A percentile compares a stretch with the other conserved stretches of the same genome.
These are phyloP conservation scores for Fusarium mundagurra DNA, from an alignment of 2,329 filamentous ascomycete species.

Conservation along the genomic window DNA sequence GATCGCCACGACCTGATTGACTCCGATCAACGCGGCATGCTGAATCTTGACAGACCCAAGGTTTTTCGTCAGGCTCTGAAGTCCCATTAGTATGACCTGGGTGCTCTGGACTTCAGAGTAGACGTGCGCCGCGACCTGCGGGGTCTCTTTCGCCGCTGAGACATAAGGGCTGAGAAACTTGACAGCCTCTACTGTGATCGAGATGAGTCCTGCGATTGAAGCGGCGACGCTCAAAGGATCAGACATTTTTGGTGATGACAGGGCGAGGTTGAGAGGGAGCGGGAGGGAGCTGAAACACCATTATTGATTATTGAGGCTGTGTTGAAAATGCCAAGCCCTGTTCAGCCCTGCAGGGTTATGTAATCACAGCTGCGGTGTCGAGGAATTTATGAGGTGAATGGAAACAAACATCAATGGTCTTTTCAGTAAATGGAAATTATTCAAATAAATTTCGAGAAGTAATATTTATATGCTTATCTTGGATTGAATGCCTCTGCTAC, in stretches of 20 bases:
- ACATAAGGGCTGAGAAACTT: slow-evolving; percentile 17
- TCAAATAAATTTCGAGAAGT: no score
- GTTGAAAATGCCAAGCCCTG: neutral
- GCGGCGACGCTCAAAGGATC: slow-evolving; percentile 21
- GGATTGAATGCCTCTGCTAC: no score
- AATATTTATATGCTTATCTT: no score
- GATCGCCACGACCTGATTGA: neutral
- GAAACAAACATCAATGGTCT: no score
- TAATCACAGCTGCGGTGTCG: no score
- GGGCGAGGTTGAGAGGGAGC: accelerated
- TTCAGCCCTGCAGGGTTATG: neutral
- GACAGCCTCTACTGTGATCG: neutral
- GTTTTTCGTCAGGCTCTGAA: neutral
- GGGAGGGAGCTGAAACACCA: neutral
- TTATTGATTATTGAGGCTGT: neutral
- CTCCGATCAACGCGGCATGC: neutral
- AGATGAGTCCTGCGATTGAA: slow-evolving; percentile 11
- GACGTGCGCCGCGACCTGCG: slow-evolving; percentile 9
- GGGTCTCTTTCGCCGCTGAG: slow-evolving; percentile 20
- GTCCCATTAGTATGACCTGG: neutral
- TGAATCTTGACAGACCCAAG: neutral
- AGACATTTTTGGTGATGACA: neutral
- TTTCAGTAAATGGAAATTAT: no score
- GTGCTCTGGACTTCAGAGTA: slow-evolving; percentile 19
- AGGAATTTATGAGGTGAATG: no score